Evolutionary conservation across 2,329 filamentous ascomycete species (phyloP), one percentile per base, ranked within the genome.

Genomic region (Lomentospora prolificans): DNA sequence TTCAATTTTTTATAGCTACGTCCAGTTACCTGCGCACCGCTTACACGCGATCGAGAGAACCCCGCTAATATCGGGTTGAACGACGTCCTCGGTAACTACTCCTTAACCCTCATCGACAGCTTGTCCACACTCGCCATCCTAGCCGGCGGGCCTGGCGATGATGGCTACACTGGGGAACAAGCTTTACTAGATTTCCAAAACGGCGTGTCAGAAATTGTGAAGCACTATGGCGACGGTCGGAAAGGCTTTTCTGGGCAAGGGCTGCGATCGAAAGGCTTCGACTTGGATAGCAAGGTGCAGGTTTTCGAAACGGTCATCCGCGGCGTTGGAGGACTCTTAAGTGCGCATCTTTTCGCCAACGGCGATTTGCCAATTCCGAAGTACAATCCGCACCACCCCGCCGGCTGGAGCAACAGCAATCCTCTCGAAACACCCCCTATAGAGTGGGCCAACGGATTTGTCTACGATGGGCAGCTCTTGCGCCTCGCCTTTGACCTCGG

Each of bases 281-380:
- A 99, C 69, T 75, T 96, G 41, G 92, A 99, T 70, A 96, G 91
- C 73, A 99, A 97, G 71, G 94, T 99, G 2, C 92, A 99, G 72
- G 90, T 99, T 39, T 99, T 99, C 65, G 94, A 99, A 74, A 97
- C 92, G 0, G 92, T 96, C 33, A 99, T 99, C 62, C 81, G 94
- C 57, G 94, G 92, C 14, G 81, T 95, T 50, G 94, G 94, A 12
- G 94, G 94, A 0, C 75, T 99, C 57, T 72, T 99, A 61, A 96
- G 91, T 65, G 90, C 92, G 2, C 94, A 99, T 72, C 74, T 96
- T 44, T 99, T 99, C 68, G 92, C 94, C 10, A 78, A 90, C 22
- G 94, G 91, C 31, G 90, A 95, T 57, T 72, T 99, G 56, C 94
- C 94, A 1, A 96, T 97, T 56, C 75, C 77, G 12, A 87, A 87